These are phyloP conservation scores for Ceratocystis papillata DNA, from an alignment of 2,329 filamentous ascomycete species.

Conservation along the genomic window DNA sequence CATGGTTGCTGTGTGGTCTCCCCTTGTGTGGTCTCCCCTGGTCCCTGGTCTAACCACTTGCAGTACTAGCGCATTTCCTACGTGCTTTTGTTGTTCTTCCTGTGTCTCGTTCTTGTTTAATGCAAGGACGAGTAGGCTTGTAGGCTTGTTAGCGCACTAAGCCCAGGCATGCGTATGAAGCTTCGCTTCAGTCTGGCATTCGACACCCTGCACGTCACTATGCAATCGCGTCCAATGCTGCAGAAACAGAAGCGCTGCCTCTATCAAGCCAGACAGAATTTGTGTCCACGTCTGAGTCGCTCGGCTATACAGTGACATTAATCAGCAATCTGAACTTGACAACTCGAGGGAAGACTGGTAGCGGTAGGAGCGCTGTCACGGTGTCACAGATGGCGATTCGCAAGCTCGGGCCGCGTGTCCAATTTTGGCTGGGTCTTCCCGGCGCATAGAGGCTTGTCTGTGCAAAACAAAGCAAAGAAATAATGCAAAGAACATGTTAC, in stretches of 20 bases:
- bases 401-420: slow-evolving; percentile 8
- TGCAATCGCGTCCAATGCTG: too few species aligned
- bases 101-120: neutral
- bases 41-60: slow-evolving; percentile 10
- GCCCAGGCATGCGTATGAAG: too few species aligned
- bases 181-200: too few species aligned
- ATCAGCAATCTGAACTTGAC: slow-evolving; percentile 1
- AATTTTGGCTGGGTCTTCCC: slow-evolving; percentile 7
- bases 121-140: too few species aligned
- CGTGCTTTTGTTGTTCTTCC: neutral
- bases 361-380: slow-evolving; percentile 12
- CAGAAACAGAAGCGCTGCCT: too few species aligned
- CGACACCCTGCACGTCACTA: too few species aligned
- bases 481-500: neutral
- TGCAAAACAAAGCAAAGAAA: neutral
- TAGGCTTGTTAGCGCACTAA: neutral
- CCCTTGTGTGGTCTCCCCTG: slow-evolving; percentile 1
- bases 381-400: slow-evolving; percentile 10
- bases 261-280: too few species aligned
- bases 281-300: neutral
- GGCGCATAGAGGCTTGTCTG: neutral
- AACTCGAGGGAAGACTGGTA: neutral
- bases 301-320: neutral
- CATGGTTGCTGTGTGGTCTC: neutral
- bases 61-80: neutral